A percentile compares a stretch with the other conserved stretches of the same genome.
phyloP scores from a whole-genome alignment of 2,329 filamentous ascomycete species.

The Nigrospora oryzae region DNA sequence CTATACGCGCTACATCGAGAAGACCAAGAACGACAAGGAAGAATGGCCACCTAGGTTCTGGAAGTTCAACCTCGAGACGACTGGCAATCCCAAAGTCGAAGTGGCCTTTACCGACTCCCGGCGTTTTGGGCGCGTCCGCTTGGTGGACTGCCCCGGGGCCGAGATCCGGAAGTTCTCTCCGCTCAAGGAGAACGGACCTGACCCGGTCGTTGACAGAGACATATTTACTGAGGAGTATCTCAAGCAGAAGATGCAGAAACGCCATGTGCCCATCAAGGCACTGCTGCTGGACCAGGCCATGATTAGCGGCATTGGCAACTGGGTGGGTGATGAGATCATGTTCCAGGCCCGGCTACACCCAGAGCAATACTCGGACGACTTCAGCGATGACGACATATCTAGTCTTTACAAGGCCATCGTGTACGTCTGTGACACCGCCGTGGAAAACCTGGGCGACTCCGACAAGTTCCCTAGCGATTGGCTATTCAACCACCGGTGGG shows the following conservation, averaged over 20 bases:
- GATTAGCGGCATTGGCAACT: conserved; percentile 91
- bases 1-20: conserved; percentile 77
- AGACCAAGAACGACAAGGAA: conserved; percentile 50
- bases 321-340: conserved; percentile 91
- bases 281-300: conserved; percentile 79
- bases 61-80: conserved; percentile 73
- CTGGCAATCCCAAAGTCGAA: conserved; percentile 42
- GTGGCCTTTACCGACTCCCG: conserved; percentile 79
- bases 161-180: conserved; percentile 71
- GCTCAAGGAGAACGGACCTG: conserved; percentile 85
- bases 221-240: conserved; percentile 72
- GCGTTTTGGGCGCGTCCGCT: conserved; percentile 67
- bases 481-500: conserved; percentile 85
- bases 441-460: conserved; percentile 72
- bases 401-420: conserved; percentile 65
- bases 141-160: conserved; percentile 71
- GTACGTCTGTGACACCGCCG: conserved; percentile 71
- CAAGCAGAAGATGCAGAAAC: conserved; percentile 57
- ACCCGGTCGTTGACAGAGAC: conserved; percentile 78
- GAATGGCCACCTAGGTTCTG: conserved; percentile 83
- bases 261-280: conserved; percentile 83
- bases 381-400: conserved; percentile 62
- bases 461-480: conserved; percentile 79
- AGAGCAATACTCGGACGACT: conserved; percentile 83
- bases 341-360: conserved; percentile 86